phyloP scores from a whole-genome alignment of 176 grass and related monocot genomes.

The Carex myosuroides region DNA sequence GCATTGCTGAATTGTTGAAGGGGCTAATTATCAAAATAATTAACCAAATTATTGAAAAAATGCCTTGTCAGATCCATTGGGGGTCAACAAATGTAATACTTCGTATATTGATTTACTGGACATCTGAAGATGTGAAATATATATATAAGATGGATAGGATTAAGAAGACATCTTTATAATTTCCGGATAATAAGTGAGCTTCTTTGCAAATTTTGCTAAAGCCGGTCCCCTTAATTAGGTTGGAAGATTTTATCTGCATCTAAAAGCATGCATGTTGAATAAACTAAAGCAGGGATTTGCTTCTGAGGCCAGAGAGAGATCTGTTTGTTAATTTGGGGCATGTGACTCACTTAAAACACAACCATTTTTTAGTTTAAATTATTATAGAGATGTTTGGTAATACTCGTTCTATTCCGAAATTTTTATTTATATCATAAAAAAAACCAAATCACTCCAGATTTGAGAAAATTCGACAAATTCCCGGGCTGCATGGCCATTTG shows the following conservation, averaged over 20 bases:
- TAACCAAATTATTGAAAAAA: not conserved
- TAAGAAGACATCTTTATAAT: not conserved
- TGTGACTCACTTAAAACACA: slow-evolving; percentile 15
- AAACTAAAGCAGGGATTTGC: slow-evolving; percentile 11
- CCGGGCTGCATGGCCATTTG: no score
- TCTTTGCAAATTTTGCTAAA: not conserved
- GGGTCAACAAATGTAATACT: not conserved
- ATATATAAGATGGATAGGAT: not conserved
- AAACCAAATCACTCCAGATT: no score
- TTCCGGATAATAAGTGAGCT: not conserved
- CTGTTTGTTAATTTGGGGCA: slow-evolving; percentile 12
- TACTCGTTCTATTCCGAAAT: not conserved
- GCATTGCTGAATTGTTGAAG: not conserved
- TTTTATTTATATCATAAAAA: no score
- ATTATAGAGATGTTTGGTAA: slow-evolving; percentile 6
- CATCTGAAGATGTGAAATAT: not conserved
- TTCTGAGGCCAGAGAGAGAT: slow-evolving; percentile 18
- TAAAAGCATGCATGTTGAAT: not conserved
- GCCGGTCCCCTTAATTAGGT: not conserved
- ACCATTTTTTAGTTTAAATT: slow-evolving; percentile 1
- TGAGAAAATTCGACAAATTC: no score
- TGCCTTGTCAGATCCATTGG: not conserved
- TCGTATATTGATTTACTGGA: not conserved
- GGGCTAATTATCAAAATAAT: not conserved
- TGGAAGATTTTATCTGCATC: slow-evolving; percentile 3